phyloP scores from a whole-genome alignment of 805 yeast genomes.

The Nakazawaea pomicola region DNA sequence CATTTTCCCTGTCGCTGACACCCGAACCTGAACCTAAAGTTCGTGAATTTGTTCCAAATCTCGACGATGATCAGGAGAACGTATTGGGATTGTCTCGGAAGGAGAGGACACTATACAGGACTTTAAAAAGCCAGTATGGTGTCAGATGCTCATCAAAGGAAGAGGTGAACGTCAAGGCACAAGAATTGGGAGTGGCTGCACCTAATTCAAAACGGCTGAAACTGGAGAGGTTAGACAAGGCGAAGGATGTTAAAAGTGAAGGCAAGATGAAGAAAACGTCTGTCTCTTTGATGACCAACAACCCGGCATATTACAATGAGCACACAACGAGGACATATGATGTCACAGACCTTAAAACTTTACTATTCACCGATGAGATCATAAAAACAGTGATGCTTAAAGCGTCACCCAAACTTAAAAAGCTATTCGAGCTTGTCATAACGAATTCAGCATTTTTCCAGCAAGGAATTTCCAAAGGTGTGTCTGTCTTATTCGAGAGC shows the following conservation, averaged over 20 bases:
- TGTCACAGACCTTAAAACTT: not conserved
- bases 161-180: not conserved
- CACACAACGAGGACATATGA: slow-evolving; percentile 1
- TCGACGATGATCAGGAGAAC: not conserved
- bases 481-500: not conserved
- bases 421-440: slow-evolving; percentile 6
- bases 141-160: not conserved
- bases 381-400: slow-evolving; percentile 1
- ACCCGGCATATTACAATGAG: slow-evolving; percentile 2
- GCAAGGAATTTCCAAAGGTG: not conserved
- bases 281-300: slow-evolving; percentile 4
- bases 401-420: slow-evolving; percentile 6
- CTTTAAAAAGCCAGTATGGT: not conserved
- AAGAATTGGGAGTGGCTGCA: not conserved
- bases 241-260: too few species aligned
- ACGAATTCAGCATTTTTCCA: slow-evolving; percentile 1
- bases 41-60: not conserved
- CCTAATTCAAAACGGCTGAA: too few species aligned
- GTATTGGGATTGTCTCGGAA: not conserved
- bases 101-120: not conserved
- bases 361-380: not conserved
- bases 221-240: too few species aligned
- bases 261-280: not conserved
- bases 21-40: not conserved
- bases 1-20: too few species aligned